phyloP scores from a whole-genome alignment of 169 alveolate genomes.

The Eimeria necatrix region DNA sequence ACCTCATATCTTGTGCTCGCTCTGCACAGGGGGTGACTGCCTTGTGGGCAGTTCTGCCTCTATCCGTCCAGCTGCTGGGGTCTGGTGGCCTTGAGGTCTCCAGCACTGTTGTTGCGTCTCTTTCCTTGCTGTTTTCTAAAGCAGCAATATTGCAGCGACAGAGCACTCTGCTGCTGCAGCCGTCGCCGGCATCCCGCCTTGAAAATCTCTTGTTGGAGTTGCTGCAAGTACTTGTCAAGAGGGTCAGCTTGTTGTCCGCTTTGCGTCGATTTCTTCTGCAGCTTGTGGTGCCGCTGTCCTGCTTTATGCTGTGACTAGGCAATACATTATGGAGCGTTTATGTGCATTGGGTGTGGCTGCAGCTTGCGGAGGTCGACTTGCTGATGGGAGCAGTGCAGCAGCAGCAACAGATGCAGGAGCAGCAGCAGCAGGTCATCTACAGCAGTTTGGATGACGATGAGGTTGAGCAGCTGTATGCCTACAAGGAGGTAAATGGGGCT shows the following conservation, averaged over 20 bases:
- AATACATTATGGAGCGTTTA: not conserved
- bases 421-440: constrained; percentile 61
- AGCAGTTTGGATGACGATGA: constrained; percentile 68
- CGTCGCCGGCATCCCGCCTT: constrained; percentile 37
- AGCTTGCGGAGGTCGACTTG: constrained; percentile 68
- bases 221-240: constrained; percentile 65
- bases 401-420: constrained; percentile 38
- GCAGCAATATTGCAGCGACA: constrained; percentile 42
- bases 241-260: not conserved
- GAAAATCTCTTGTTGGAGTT: constrained; percentile 41
- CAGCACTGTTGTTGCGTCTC: constrained; percentile 36
- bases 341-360: constrained; percentile 27
- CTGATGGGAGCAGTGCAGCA: constrained; percentile 62
- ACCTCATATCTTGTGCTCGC: not conserved
- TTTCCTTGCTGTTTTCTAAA: constrained; percentile 24
- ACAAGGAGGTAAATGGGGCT: constrained; percentile 51
- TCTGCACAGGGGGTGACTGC: constrained; percentile 59
- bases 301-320: not conserved
- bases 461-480: constrained; percentile 35
- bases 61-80: constrained; percentile 58
- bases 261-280: not conserved
- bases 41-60: constrained; percentile 59
- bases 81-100: constrained; percentile 69
- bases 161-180: not conserved
- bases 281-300: constrained; percentile 24